Base-by-base conservation (phyloP, 441 rosid genomes). In the Gossypium armourianum region DNA sequence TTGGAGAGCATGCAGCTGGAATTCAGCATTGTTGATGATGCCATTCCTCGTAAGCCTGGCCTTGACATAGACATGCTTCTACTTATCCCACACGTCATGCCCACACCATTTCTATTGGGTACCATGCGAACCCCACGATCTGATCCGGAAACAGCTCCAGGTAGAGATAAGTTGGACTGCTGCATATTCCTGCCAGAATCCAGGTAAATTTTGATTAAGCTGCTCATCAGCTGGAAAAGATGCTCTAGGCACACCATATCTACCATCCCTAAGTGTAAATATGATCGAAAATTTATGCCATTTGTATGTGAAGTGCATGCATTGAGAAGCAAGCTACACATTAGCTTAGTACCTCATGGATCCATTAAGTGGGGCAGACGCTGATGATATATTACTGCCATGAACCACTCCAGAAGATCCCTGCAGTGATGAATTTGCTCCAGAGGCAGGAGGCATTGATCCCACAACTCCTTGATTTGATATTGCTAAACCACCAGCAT, bases 211-310 rank as follows among this genome's bases (percentile, higher is more conserved):
- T 75, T 87, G 97, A 83, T 91, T 80, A 57, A 87, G 97, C 73
- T 88, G 97, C 80, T 96, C 97, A 68, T 91, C 96, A 78, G 70
- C 85, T 32, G 88, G 92, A 69, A 87, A 80, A 78, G 96, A 74
- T 66, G 91, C 76, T 79, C 90, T 86, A 54, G 93, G 86, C 81
- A 84, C 87, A 82, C 64, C 80, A 71, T 79, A 88, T 82, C 94
- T 89, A 75, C 91, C 83, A 80, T 91, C 97, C 89, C 96, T 90
- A 79, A 68, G 71, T 63, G 72, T 20, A 74, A 24, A 75, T 66
- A 61, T 72, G 45, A 36, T 26, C 12, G 6, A 20, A 47, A 36
- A 63, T 13, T 29, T 21, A 12, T 32, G 62, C 55, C 57, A 47
- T 58, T 43, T 50, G 43, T 69, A 72, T 21, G 70, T 69, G 16